A percentile compares a stretch with the other conserved stretches of the same genome.
These are phyloP conservation scores for Fusarium solani-melongenae DNA, from an alignment of 2,329 filamentous ascomycete species.

Conservation along the genomic window DNA sequence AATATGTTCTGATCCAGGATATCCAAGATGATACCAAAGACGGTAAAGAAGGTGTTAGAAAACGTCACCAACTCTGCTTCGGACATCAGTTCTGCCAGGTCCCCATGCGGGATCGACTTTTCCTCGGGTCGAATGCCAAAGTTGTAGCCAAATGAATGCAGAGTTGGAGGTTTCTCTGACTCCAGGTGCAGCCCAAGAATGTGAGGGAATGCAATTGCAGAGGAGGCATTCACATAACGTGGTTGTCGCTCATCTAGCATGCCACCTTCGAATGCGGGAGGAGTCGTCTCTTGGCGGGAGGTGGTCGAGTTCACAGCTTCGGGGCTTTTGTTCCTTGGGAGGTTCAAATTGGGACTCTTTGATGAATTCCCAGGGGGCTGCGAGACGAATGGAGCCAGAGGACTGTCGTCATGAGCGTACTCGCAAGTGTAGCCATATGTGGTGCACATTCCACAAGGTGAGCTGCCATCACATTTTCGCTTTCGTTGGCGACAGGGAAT, in stretches of 20 bases:
- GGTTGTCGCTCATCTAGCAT: conserved; percentile 36
- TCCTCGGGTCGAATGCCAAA: conserved; percentile 39
- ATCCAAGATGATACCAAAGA: conserved; percentile 29
- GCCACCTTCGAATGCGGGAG: conserved; percentile 7
- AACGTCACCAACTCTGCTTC: conserved; percentile 31
- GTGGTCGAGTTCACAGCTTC: conserved; percentile 3
- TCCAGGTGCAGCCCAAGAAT: conserved; percentile 28
- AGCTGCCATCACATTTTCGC: conserved; percentile 38
- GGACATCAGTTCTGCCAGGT: conserved; percentile 30
- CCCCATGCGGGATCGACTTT: conserved; percentile 9
- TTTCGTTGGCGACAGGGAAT: conserved; percentile 40
- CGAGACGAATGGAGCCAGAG: not conserved
- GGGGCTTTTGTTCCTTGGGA: not conserved
- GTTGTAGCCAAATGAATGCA: conserved; percentile 36
- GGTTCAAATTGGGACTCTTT: not conserved
- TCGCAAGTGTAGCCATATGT: conserved; percentile 38
- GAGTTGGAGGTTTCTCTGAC: conserved; percentile 30
- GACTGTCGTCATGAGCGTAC: conserved; percentile 17
- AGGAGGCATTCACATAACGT: conserved; percentile 31
- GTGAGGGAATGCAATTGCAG: conserved; percentile 38
- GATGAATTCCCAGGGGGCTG: not conserved
- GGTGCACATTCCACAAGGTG: conserved; percentile 36
- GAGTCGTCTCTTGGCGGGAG: too few relatives aligned
- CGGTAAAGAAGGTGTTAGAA: conserved; percentile 31
- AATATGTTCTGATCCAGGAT: conserved; percentile 22